These are phyloP conservation scores for Schwanniomyces etchellsii DNA, from an alignment of 1,139 yeast genomes.

Conservation along the genomic window DNA sequence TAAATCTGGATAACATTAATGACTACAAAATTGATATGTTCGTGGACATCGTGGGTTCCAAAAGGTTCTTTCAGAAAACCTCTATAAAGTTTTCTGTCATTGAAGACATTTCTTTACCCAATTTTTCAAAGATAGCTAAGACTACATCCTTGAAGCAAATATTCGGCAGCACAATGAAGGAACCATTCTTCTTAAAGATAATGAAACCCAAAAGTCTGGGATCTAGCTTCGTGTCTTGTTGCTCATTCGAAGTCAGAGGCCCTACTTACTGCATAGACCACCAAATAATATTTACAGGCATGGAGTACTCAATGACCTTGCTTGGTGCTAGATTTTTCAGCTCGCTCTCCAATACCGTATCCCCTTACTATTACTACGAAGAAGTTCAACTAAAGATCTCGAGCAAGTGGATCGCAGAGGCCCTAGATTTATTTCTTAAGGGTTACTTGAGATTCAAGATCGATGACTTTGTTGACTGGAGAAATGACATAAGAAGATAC, in stretches of 20 bases:
- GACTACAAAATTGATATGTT: slow-evolving; percentile 32
- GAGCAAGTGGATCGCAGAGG: slow-evolving; percentile 30
- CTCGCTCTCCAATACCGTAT: slow-evolving; percentile 23
- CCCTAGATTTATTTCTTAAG: slow-evolving; percentile 20
- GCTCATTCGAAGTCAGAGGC: slow-evolving; percentile 23
- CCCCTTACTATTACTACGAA: slow-evolving; percentile 34
- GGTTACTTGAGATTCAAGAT: slow-evolving; percentile 27
- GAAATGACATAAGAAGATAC: slow-evolving; percentile 23
- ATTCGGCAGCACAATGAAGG: slow-evolving; percentile 25
- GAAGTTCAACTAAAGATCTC: slow-evolving; percentile 23
- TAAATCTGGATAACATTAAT: slow-evolving; percentile 17
- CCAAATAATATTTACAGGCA: slow-evolving; percentile 17
- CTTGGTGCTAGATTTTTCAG: slow-evolving; percentile 24
- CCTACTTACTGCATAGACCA: slow-evolving; percentile 34
- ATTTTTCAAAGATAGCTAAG: slow-evolving; percentile 16
- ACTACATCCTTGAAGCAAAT: slow-evolving; percentile 17
- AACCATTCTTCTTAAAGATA: slow-evolving; percentile 30
- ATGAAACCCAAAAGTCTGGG: slow-evolving; percentile 32
- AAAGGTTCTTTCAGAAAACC: slow-evolving; percentile 29
- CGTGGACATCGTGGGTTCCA: slow-evolving; percentile 38
- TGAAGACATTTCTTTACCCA: slow-evolving; percentile 29
- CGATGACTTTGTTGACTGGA: slow-evolving; percentile 34
- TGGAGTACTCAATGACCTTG: slow-evolving; percentile 10
- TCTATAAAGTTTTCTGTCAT: slow-evolving; percentile 23
- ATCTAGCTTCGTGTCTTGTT: slow-evolving; percentile 32